These are phyloP conservation scores for Theobroma grandiflorum DNA, from an alignment of 441 rosid species.

Conservation along the genomic window DNA sequence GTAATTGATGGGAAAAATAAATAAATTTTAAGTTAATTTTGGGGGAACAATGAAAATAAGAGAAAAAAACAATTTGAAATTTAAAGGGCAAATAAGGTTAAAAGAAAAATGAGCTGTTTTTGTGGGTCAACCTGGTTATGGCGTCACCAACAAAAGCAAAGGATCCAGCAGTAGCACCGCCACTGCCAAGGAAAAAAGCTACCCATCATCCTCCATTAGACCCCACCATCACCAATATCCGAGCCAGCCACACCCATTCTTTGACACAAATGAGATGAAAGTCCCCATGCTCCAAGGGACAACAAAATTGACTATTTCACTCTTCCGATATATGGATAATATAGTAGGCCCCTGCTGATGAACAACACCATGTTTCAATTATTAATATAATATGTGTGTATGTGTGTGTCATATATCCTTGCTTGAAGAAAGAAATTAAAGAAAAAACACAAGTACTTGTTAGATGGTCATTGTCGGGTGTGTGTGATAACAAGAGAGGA, in stretches of 20 bases:
- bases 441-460: no score
- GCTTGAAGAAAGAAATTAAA: no score
- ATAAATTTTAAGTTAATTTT: no score
- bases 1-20: no score
- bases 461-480: no score
- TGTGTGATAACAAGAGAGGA: no score
- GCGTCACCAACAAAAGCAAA: slow-evolving; percentile 48
- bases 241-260: slow-evolving; percentile 13
- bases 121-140: slow-evolving; percentile 23
- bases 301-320: no score
- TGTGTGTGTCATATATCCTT: no score
- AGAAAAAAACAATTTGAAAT: not conserved
- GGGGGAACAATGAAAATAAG: not conserved
- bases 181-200: slow-evolving; percentile 28
- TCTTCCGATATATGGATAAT: slow-evolving; percentile 8
- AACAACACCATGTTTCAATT: not conserved
- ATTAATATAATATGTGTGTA: no score
- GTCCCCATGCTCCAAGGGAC: no score
- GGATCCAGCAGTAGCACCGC: not conserved
- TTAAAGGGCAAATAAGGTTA: not conserved
- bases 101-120: not conserved
- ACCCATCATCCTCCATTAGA: slow-evolving; percentile 19
- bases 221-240: slow-evolving; percentile 23
- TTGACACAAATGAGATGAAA: not conserved
- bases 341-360: slow-evolving; percentile 14